Evolutionary conservation across 176 grass and related monocot genomes (phyloP).

Genomic region (Paspalum vaginatum): DNA sequence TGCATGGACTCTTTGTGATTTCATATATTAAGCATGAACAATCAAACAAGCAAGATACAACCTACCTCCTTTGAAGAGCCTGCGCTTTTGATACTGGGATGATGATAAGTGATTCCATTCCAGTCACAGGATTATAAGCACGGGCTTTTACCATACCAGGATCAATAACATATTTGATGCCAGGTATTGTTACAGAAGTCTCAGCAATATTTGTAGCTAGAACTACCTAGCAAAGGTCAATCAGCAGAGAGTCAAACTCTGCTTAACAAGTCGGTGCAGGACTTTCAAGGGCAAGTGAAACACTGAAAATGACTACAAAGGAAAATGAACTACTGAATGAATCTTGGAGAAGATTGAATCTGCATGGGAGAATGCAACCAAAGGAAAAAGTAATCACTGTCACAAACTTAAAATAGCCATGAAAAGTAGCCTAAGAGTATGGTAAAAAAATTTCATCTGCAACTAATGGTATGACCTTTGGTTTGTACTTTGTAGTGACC

Average conservation of each 20-base stretch:
- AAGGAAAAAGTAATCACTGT: background rate
- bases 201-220: slow-evolving; percentile 99
- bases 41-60: slow-evolving; percentile 15
- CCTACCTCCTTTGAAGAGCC: slow-evolving; percentile 91
- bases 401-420: background rate
- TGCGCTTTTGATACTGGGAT: slow-evolving; percentile 91
- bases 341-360: slow-evolving; percentile 24
- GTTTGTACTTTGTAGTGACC: background rate
- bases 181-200: slow-evolving; percentile 95
- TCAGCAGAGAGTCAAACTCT: slow-evolving; percentile 11
- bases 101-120: slow-evolving; percentile 93
- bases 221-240: slow-evolving; percentile 64
- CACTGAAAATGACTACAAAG: slow-evolving; percentile 2
- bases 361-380: background rate
- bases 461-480: background rate
- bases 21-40: background rate
- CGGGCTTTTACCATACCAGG: slow-evolving; percentile 94
- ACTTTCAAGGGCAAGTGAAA: slow-evolving; percentile 4
- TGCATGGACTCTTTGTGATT: background rate
- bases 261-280: background rate
- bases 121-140: slow-evolving; percentile 91
- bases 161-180: slow-evolving; percentile 99
- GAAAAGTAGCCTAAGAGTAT: background rate
- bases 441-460: background rate
- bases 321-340: slow-evolving; percentile 14